These are phyloP conservation scores for Tausonia pullulans DNA, from an alignment of 1,284 basidiomycete species.

Conservation along the genomic window DNA sequence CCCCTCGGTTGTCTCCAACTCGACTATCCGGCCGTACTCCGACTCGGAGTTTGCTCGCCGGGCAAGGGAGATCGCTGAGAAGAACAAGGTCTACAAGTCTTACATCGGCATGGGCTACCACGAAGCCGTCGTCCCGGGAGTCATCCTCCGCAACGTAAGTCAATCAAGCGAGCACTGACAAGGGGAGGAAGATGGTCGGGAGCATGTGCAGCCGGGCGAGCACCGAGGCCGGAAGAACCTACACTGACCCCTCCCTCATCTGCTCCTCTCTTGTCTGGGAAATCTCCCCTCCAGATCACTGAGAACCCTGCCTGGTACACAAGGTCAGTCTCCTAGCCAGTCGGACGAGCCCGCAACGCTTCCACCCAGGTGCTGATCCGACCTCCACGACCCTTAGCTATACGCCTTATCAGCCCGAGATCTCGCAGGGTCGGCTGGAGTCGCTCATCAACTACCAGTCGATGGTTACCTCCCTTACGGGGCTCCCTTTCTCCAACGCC, in stretches of 20 bases:
- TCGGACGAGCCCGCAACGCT: no score
- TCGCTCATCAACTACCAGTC: slow-evolving; percentile 96
- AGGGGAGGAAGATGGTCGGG: background rate
- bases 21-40: slow-evolving; percentile 60
- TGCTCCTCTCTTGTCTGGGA: slow-evolving; percentile 2
- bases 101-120: slow-evolving; percentile 99
- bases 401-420: slow-evolving; percentile 66
- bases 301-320: slow-evolving; percentile 99
- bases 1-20: slow-evolving; percentile 49
- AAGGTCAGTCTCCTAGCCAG: no score
- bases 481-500: slow-evolving; percentile 89
- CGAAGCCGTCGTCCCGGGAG: slow-evolving; percentile 82
- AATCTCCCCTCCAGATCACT: slow-evolving; percentile 49
- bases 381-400: slow-evolving; percentile 29
- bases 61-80: slow-evolving; percentile 60
- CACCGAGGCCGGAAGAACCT: background rate
- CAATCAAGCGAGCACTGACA: background rate
- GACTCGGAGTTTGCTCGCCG: slow-evolving; percentile 74
- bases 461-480: slow-evolving; percentile 87
- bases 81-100: slow-evolving; percentile 76
- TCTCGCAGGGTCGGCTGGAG: slow-evolving; percentile 89
- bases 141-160: slow-evolving; percentile 79
- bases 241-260: slow-evolving; percentile 14
- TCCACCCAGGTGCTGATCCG: slow-evolving; percentile 70
- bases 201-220: no score